Base-by-base conservation (phyloP, 495 filamentous ascomycete species). In the Collariella sp. region DNA sequence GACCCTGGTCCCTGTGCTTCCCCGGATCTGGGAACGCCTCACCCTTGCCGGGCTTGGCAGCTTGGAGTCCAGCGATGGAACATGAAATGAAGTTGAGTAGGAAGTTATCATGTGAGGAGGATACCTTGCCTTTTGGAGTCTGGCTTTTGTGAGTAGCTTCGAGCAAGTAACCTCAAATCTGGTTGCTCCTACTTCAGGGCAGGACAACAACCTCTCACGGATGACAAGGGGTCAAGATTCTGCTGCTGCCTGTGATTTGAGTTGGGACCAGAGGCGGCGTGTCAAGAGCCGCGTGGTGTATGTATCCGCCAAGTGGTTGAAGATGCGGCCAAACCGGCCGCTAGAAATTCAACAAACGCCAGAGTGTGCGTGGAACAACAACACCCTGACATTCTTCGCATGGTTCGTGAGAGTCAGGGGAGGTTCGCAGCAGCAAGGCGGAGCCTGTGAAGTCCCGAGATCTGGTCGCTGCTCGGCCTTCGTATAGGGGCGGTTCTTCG, bases 401-500 rank as follows among this genome's bases (percentile, higher is more conserved):
- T n/a, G 22, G n/a, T 38, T 2, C 23, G 22, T 0, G 18, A n/a
- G 34, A 11, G 40, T n/a, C n/a, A n/a, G 24, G 15, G 11, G 26
- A n/a, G 12, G 13, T 41, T 11, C 7, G 7, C 6, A 34, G 20
- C 38, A 34, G 38, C 3, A 12, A n/a, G 20, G 19, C 10, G 26
- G 1, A 12, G 13, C 22, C 34, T 7, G n/a, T 9, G n/a, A 40
- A 38, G 18, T 19, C n/a, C n/a, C 7, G 23, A 33, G 23, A 24
- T 62, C 58, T 58, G 62, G 57, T 54, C 51, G 60, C 58, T 59
- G 59, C 62, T 61, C 63, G 60, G 59, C 23, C 47, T 46, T 49
- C 33, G 19, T 24, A 44, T 31, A n/a, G 46, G 46, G 39, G 52
- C 53, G 38, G 24, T 42, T 45, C 29, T 31, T 36, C 33, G 39